Evolutionary conservation across 257 asterid species (phyloP).

Genomic region (Paulownia fortunei): DNA sequence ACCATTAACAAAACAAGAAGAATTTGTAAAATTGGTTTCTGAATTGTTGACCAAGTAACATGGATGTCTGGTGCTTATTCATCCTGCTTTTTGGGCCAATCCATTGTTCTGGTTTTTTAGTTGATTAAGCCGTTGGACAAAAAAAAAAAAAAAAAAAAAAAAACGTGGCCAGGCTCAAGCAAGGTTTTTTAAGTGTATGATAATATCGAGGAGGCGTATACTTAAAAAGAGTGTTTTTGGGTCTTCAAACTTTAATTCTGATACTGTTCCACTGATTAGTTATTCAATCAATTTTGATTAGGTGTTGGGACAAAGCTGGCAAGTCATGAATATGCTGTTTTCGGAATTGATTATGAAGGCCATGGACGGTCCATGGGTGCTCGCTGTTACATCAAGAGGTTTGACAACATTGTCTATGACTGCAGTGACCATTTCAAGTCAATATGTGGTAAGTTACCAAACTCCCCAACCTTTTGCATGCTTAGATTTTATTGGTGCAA

Average conservation of each 20-base stretch:
- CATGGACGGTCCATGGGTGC: slow-evolving; percentile 87
- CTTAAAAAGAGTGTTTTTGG: no score
- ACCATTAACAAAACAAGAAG: neutral
- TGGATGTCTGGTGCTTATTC: neutral
- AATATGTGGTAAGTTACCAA: slow-evolving; percentile 61
- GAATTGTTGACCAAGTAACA: neutral
- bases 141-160: neutral
- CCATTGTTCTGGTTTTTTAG: neutral
- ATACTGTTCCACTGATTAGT: neutral
- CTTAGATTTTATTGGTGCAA: neutral
- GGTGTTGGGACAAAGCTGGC: slow-evolving; percentile 83
- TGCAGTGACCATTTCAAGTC: slow-evolving; percentile 70
- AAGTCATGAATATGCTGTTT: slow-evolving; percentile 72
- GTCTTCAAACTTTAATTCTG: neutral
- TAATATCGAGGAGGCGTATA: no score
- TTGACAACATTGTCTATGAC: slow-evolving; percentile 76
- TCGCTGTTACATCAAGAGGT: slow-evolving; percentile 83
- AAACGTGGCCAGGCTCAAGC: neutral
- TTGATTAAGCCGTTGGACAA: neutral
- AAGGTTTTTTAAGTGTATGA: no score
- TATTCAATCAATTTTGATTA: slow-evolving; percentile 22
- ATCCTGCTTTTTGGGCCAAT: neutral
- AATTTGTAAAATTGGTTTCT: neutral
- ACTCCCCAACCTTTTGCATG: neutral
- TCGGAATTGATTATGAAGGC: slow-evolving; percentile 93